Conservation (phyloP, 2,329 filamentous ascomycete species). For the Fusarium solani-melongenae region DNA sequence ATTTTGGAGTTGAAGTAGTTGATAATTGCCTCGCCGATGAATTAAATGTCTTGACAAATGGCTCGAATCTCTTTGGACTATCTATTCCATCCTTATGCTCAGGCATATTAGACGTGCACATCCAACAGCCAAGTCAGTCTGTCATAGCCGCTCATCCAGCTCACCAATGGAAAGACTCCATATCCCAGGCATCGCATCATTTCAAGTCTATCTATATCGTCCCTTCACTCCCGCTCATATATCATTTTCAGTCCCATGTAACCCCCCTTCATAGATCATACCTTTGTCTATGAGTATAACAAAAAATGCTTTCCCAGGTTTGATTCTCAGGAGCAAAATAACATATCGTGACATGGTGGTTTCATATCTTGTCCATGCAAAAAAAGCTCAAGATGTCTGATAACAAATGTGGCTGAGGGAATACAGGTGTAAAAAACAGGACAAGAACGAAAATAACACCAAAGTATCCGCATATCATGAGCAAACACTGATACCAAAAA, state of each 20-base stretch:
- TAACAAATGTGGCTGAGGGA: neutral
- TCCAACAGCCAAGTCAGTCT: too few relatives aligned
- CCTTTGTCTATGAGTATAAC: neutral
- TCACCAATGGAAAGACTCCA: neutral
- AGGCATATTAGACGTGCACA: neutral
- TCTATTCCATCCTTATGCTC: neutral
- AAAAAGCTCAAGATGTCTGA: neutral
- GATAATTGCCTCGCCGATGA: neutral
- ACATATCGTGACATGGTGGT: neutral
- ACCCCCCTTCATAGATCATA: neutral
- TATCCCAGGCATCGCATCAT: neutral
- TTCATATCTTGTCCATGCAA: neutral
- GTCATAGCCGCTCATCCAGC: too few relatives aligned
- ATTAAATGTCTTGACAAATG: neutral
- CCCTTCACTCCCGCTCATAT: neutral
- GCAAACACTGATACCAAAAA: neutral
- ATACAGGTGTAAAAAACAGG: neutral
- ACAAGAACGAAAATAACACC: neutral
- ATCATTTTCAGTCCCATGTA: neutral
- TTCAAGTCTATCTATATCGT: slow-evolving; percentile 1
- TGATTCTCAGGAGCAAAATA: neutral
- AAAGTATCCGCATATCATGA: neutral
- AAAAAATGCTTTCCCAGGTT: neutral
- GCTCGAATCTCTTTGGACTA: neutral
- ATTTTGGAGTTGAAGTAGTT: neutral